Conservation (phyloP, 768 basidiomycete genomes). For the Rhizopogon rudus region DNA sequence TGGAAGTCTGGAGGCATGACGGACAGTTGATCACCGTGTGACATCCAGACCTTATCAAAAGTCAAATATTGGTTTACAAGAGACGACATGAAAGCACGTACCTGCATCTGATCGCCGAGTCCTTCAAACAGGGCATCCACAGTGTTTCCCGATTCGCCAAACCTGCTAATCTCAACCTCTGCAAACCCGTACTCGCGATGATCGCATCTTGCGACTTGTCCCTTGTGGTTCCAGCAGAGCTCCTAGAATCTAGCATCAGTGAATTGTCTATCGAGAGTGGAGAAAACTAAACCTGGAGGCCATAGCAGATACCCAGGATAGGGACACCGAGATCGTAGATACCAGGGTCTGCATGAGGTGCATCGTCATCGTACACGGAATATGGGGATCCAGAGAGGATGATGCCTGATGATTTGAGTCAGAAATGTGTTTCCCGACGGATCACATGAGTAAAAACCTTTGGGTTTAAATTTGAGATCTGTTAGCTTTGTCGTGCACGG, state of each 20-base stretch:
- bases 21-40: constrained; percentile 92
- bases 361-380: constrained; percentile 90
- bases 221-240: constrained; percentile 85
- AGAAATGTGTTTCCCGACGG: not conserved
- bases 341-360: constrained; percentile 91
- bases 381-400: constrained; percentile 98
- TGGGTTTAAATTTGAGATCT: constrained; percentile 90
- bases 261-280: not conserved
- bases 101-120: constrained; percentile 87
- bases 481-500: constrained; percentile 90
- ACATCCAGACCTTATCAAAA: constrained; percentile 91
- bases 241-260: constrained; percentile 49
- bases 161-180: constrained; percentile 65
- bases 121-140: constrained; percentile 81
- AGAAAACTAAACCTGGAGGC: constrained; percentile 68
- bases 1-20: constrained; percentile 79
- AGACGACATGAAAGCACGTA: constrained; percentile 24
- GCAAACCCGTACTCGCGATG: constrained; percentile 97
- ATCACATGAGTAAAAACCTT: constrained; percentile 50
- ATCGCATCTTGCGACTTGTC: constrained; percentile 78
- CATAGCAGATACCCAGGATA: constrained; percentile 96
- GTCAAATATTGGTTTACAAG: not conserved
- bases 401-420: constrained; percentile 51
- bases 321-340: constrained; percentile 88
- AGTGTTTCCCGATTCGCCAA: constrained; percentile 40